Evolutionary conservation across 2,329 filamentous ascomycete genomes (phyloP), one percentile per base, ranked within the genome.

Genomic region (Cercospora sp.): DNA sequence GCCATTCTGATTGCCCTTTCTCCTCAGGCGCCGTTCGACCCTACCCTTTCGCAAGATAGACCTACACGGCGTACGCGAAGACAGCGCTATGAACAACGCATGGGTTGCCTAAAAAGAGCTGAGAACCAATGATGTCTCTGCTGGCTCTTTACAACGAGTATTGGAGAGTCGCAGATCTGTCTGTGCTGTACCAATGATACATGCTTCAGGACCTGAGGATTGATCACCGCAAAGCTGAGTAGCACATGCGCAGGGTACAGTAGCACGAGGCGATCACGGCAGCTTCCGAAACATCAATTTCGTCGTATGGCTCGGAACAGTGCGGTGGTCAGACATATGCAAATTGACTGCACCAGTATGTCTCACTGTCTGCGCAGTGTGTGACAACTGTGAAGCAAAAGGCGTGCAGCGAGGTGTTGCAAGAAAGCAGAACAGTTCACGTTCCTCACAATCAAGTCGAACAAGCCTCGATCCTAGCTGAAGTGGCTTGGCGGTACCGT

Each of bases 281-380:
- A 30, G 23, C 23, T 55, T 55, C 48, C 48, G 48, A 55, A 55
- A 55, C 48, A 55, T 55, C 48, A 55, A 55, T 55, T 55, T 28
- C 48, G 23, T 55, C 23, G 23, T 3, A 28, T 55, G 23, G 48
- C 48, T 55, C 48, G 48, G 48, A 55, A 55, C 48, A n/a, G 13
- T 55, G 23, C 23, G 23, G 48, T 55, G 48, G 48, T 55, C 48
- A 55, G 48, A 55, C 48, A 16, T 13, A 23, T 55, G 48, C 23
- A 55, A 55, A 55, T 28, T 55, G 20, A 55, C 20, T 30, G 23
- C 13, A 55, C 48, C 48, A 55, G 13, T 55, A 55, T 55, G 48
- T 55, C 48, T 55, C 23, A 55, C 23, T 55, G 23, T 55, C 20
- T n/a, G 26, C 23, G 23, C 48, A 55, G 10, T 16, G 23, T 55